These are phyloP conservation scores for Diplodia scrobiculata DNA, from an alignment of 2,329 filamentous ascomycete species.

Conservation along the genomic window DNA sequence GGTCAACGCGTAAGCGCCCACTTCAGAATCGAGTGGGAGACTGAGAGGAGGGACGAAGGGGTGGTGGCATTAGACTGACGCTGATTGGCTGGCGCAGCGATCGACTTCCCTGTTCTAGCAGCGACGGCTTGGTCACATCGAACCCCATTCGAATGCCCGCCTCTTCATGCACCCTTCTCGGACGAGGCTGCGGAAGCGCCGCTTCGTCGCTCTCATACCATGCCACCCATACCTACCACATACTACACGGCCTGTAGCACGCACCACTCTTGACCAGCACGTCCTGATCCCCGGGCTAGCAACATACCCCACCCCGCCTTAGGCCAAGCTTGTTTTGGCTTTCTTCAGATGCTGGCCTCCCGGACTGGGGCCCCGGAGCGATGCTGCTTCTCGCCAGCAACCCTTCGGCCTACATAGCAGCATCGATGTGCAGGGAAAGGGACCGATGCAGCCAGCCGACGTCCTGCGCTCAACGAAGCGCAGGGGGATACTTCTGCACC, in stretches of 20 bases:
- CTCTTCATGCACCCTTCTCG: neutral
- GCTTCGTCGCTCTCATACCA: neutral
- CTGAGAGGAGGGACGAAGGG: neutral
- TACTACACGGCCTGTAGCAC: too few species aligned
- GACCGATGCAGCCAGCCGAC: neutral
- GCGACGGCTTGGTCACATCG: neutral
- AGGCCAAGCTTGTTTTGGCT: neutral
- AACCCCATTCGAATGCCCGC: neutral
- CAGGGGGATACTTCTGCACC: conserved; percentile 13
- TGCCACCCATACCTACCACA: too few species aligned
- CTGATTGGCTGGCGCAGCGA: conserved; percentile 15
- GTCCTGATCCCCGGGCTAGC: neutral
- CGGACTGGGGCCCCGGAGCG: neutral
- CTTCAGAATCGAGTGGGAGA: neutral
- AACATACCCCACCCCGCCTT: neutral
- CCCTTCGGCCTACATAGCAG: neutral
- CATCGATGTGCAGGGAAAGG: neutral
- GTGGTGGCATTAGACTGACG: neutral
- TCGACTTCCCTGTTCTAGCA: conserved; percentile 7
- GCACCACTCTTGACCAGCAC: neutral
- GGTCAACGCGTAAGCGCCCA: neutral
- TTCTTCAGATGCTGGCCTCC: neutral
- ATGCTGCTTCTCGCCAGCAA: neutral
- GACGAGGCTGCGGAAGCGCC: neutral
- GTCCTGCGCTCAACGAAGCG: neutral